phyloP scores from a whole-genome alignment of 2,329 filamentous ascomycete species.

The Sclerotinia sclerotiorum region DNA sequence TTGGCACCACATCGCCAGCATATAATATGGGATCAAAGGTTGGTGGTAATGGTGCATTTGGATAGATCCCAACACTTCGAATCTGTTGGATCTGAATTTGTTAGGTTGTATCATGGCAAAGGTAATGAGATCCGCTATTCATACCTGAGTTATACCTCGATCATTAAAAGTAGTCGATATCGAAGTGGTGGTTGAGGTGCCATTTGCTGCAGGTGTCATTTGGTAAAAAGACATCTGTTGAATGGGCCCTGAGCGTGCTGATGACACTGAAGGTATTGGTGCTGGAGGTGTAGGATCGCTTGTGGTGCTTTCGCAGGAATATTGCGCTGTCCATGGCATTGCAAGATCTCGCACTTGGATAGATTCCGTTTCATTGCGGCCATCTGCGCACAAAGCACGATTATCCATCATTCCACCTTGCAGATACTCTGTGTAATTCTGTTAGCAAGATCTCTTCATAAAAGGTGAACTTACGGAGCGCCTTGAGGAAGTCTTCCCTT shows the following conservation, averaged over 20 bases:
- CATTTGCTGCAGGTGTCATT: neutral
- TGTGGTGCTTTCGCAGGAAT: neutral
- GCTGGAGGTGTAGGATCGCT: neutral
- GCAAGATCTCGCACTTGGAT: conserved; percentile 26
- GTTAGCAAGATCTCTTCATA: neutral
- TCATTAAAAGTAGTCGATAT: neutral
- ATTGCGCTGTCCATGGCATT: neutral
- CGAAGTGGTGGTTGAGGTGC: neutral
- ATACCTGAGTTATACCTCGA: neutral
- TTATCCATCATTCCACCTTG: conserved; percentile 30
- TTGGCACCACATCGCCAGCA: conserved; percentile 20
- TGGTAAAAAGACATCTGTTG: neutral
- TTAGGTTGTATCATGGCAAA: neutral
- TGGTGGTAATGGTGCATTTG: neutral
- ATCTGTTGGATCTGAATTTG: neutral
- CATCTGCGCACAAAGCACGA: conserved; percentile 31
- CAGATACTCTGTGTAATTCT: conserved; percentile 30
- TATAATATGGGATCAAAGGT: conserved; percentile 16
- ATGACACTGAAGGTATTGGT: neutral
- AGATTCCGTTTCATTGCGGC: conserved; percentile 32
- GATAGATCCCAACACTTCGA: neutral
- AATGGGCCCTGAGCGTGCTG: neutral
- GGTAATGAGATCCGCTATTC: neutral
- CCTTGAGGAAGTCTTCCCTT: conserved; percentile 30
- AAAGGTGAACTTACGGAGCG: conserved; percentile 28